A percentile compares a stretch with the other conserved stretches of the same genome.
Conservation (phyloP, 805 yeast species). For the Clavispora carvajalis region DNA sequence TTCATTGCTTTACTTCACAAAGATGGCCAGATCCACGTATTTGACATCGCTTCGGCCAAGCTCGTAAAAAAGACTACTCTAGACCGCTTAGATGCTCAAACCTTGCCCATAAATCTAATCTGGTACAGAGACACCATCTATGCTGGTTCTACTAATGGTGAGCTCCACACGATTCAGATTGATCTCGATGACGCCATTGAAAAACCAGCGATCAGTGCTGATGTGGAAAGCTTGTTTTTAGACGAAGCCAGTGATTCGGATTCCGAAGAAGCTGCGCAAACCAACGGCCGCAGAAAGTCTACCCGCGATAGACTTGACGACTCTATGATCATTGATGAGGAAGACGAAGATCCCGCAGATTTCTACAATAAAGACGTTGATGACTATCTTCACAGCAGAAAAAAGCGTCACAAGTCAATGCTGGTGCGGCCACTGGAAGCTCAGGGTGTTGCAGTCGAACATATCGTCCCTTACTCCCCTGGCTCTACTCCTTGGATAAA, state of each 20-base stretch:
- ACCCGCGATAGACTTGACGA: constrained; percentile 26
- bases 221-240: constrained; percentile 13
- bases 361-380: constrained; percentile 11
- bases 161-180: constrained; percentile 22
- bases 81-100: constrained; percentile 22
- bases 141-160: constrained; percentile 43
- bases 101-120: constrained; percentile 22
- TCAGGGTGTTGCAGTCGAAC: too few species aligned
- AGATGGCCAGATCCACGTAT: constrained; percentile 48
- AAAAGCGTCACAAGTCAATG: constrained; percentile 4
- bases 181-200: constrained; percentile 6
- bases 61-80: constrained; percentile 17
- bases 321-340: constrained; percentile 32
- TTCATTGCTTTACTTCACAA: constrained; percentile 54
- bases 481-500: constrained; percentile 80
- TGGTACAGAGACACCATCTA: constrained; percentile 26
- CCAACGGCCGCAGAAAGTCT: constrained; percentile 16
- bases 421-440: constrained; percentile 2
- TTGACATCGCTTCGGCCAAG: constrained; percentile 42
- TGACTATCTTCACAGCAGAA: constrained; percentile 7
- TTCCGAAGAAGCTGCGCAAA: constrained; percentile 20
- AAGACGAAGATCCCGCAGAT: constrained; percentile 21
- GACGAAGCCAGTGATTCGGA: constrained; percentile 16
- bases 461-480: constrained; percentile 65
- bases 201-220: constrained; percentile 2